Conservation (phyloP, 2,329 filamentous ascomycete genomes). For the Didymella lethalis region DNA sequence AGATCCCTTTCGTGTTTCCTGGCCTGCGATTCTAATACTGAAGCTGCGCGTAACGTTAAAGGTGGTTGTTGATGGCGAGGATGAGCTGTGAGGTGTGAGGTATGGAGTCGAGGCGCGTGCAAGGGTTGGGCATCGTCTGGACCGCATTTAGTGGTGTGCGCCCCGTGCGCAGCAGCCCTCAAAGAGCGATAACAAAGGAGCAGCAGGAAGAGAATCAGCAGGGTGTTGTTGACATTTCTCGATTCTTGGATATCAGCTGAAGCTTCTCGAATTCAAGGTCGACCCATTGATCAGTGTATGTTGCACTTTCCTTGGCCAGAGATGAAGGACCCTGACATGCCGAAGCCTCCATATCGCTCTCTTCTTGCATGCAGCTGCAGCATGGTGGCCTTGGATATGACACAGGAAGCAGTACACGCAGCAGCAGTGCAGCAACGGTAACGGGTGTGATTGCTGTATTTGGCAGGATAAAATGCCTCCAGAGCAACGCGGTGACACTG, state of each 20-base stretch:
- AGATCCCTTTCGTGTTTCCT: neutral
- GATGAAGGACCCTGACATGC: conserved; percentile 20
- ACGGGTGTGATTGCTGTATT: conserved; percentile 7
- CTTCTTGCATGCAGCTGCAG: conserved; percentile 26
- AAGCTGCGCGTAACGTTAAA: conserved; percentile 6
- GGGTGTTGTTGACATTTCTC: neutral
- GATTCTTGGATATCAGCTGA: neutral
- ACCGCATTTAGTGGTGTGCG: conserved; percentile 14
- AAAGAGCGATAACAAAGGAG: conserved; percentile 12
- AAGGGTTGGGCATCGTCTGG: conserved; percentile 25
- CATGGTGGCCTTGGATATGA: conserved; percentile 6
- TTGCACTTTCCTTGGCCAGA: conserved; percentile 26
- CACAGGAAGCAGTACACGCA: neutral
- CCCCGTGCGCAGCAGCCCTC: conserved; percentile 12
- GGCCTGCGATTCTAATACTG: conserved; percentile 1
- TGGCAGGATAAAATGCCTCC: neutral
- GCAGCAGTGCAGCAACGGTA: neutral
- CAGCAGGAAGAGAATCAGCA: neutral
- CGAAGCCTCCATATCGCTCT: conserved; percentile 19
- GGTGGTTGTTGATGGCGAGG: conserved; percentile 19
- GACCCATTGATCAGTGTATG: conserved; percentile 28
- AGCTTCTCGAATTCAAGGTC: neutral
- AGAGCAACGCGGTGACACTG: conserved; percentile 15
- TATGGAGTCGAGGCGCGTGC: conserved; percentile 29
- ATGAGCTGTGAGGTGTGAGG: conserved; percentile 19